A percentile compares a stretch with the other conserved stretches of the same genome.
phyloP scores from a whole-genome alignment of 805 yeast genomes.

The Kluyveromyces dobzhanskii region DNA sequence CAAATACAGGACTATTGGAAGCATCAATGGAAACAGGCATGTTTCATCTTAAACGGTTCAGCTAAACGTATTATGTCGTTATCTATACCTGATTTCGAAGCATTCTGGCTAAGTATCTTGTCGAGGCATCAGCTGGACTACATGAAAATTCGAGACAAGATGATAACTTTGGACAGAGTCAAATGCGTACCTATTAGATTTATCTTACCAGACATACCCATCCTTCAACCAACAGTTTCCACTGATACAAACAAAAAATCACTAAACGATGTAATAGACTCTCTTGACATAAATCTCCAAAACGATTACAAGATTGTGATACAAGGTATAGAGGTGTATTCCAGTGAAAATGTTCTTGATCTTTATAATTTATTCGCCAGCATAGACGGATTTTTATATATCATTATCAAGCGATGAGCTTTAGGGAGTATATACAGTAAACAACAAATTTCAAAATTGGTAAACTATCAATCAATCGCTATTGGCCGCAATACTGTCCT shows the following conservation, averaged over 20 bases:
- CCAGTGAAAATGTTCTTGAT: constrained; percentile 36
- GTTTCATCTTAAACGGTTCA: constrained; percentile 67
- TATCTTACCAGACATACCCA: constrained; percentile 13
- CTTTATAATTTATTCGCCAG: constrained; percentile 39
- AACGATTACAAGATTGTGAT: constrained; percentile 13
- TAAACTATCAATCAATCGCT: too few species aligned
- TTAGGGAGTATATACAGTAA: too few species aligned
- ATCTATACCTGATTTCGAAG: constrained; percentile 50
- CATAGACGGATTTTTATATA: constrained; percentile 60
- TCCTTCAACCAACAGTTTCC: constrained; percentile 15
- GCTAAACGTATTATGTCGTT: constrained; percentile 74
- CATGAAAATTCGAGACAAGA: constrained; percentile 17
- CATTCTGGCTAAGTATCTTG: constrained; percentile 48
- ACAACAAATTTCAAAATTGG: neutral
- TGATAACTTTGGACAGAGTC: constrained; percentile 7
- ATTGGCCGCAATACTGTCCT: neutral
- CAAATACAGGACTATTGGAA: constrained; percentile 44
- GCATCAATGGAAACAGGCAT: constrained; percentile 77
- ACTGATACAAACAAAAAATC: constrained; percentile 15
- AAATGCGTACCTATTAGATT: constrained; percentile 9
- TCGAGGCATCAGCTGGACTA: constrained; percentile 16
- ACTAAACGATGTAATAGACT: neutral
- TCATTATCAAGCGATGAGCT: constrained; percentile 8
- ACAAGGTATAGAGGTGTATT: constrained; percentile 49
- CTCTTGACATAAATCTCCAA: neutral